Conservation (phyloP, 1,139 yeast genomes). For the Martiniozyma asiatica region DNA sequence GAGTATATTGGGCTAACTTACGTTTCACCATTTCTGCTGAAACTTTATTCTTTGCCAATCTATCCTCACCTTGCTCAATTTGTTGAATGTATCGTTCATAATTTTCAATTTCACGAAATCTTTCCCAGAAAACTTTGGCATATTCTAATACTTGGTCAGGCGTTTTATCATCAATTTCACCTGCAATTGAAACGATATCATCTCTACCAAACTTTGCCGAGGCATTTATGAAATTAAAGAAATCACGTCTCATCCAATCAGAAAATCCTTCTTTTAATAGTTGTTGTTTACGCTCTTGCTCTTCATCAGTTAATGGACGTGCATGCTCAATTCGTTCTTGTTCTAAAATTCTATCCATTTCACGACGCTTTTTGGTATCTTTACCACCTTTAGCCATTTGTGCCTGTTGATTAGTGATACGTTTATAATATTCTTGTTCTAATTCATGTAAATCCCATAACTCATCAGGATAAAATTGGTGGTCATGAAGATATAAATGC, state of each 20-base stretch:
- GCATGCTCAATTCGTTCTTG: constrained; percentile 55
- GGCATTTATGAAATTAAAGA: constrained; percentile 50
- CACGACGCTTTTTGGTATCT: constrained; percentile 31
- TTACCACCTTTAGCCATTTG: constrained; percentile 32
- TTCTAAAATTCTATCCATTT: constrained; percentile 43
- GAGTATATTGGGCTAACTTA: constrained; percentile 44
- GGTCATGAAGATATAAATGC: constrained; percentile 57
- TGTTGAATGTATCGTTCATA: constrained; percentile 54
- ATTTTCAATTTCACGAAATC: constrained; percentile 57
- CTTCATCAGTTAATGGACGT: constrained; percentile 57
- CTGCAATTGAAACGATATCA: constrained; percentile 44
- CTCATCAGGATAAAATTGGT: constrained; percentile 58
- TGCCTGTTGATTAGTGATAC: constrained; percentile 38
- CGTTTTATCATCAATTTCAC: constrained; percentile 55
- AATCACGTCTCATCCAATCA: constrained; percentile 65
- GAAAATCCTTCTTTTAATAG: constrained; percentile 46
- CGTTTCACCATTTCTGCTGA: constrained; percentile 60
- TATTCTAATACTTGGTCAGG: constrained; percentile 58
- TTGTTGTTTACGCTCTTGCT: constrained; percentile 43
- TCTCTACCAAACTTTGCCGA: constrained; percentile 61
- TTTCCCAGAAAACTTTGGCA: constrained; percentile 56
- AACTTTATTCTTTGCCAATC: constrained; percentile 39
- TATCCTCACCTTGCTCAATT: constrained; percentile 71
- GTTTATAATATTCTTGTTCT: constrained; percentile 49
- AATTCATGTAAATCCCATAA: constrained; percentile 51